Conservation (phyloP, 306 rosid genomes). For the Hippophae gyantsensis region DNA sequence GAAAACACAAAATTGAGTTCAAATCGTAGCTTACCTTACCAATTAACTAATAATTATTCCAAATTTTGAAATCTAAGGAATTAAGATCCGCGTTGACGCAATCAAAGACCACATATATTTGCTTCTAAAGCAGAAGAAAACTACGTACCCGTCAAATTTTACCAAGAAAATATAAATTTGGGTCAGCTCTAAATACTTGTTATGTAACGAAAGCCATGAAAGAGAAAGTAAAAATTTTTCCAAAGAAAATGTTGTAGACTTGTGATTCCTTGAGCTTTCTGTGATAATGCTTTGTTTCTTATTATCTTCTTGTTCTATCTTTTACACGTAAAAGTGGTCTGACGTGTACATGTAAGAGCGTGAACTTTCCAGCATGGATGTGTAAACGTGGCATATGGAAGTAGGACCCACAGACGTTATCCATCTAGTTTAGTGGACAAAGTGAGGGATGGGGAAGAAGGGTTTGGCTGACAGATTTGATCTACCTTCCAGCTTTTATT, state of each 20-base stretch:
- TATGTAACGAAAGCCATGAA: not conserved
- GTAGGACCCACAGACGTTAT: constrained; percentile 52
- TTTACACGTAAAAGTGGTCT: constrained; percentile 20
- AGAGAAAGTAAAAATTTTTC: constrained; percentile 16
- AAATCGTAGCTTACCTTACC: not conserved
- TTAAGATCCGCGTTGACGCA: not conserved
- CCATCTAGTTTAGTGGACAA: constrained; percentile 16
- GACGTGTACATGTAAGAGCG: constrained; percentile 43
- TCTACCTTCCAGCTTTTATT: no score
- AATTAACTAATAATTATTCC: constrained; percentile 14
- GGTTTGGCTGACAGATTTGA: no score
- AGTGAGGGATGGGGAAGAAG: constrained; percentile 14
- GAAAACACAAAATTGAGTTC: not conserved
- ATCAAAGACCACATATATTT: not conserved
- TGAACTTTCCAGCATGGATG: constrained; percentile 83
- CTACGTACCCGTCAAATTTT: constrained; percentile 1
- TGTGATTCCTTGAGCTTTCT: constrained; percentile 4
- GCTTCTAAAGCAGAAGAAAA: not conserved
- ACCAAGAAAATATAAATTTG: constrained; percentile 2
- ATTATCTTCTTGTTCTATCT: constrained; percentile 5
- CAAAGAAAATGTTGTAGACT: constrained; percentile 10
- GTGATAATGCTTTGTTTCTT: constrained; percentile 3
- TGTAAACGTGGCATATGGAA: constrained; percentile 23
- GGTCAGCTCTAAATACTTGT: not conserved
- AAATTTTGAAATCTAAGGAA: constrained; percentile 7